Conservation (phyloP, 169 alveolate species). For the Plasmodium knowlesi region DNA sequence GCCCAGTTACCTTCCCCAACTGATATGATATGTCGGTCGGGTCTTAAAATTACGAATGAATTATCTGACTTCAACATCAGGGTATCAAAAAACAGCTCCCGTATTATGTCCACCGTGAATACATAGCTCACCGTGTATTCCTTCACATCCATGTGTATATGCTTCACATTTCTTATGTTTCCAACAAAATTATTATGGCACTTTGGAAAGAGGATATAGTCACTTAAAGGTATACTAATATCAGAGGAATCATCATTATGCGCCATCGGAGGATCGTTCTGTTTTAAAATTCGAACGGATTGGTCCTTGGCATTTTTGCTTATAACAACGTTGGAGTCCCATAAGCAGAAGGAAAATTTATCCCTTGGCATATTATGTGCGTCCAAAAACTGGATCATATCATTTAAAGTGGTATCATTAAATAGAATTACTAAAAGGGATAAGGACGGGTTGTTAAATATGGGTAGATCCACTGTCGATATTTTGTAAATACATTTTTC, state of each 20-base stretch:
- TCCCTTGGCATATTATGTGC: slow-evolving; percentile 35
- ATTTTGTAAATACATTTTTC: slow-evolving; percentile 42
- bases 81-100: slow-evolving; percentile 49
- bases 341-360: slow-evolving; percentile 53
- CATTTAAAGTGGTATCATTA: slow-evolving; percentile 32
- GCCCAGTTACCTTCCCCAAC: slow-evolving; percentile 19
- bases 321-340: slow-evolving; percentile 57
- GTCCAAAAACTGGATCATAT: neutral
- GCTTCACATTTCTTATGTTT: slow-evolving; percentile 3
- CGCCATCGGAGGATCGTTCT: neutral
- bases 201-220: neutral
- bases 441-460: slow-evolving; percentile 32
- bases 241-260: neutral
- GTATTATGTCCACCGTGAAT: slow-evolving; percentile 43
- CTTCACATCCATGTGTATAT: slow-evolving; percentile 9
- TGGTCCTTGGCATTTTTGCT: slow-evolving; percentile 6
- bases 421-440: slow-evolving; percentile 43
- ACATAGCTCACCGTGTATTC: slow-evolving; percentile 25
- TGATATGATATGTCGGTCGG: slow-evolving; percentile 72
- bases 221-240: neutral
- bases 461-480: slow-evolving; percentile 70
- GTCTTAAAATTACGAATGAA: slow-evolving; percentile 64
- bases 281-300: slow-evolving; percentile 5
- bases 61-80: slow-evolving; percentile 26
- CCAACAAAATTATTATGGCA: neutral